phyloP scores from a whole-genome alignment of 192 early-diverging fungal genomes.

The Coemansia sp. region DNA sequence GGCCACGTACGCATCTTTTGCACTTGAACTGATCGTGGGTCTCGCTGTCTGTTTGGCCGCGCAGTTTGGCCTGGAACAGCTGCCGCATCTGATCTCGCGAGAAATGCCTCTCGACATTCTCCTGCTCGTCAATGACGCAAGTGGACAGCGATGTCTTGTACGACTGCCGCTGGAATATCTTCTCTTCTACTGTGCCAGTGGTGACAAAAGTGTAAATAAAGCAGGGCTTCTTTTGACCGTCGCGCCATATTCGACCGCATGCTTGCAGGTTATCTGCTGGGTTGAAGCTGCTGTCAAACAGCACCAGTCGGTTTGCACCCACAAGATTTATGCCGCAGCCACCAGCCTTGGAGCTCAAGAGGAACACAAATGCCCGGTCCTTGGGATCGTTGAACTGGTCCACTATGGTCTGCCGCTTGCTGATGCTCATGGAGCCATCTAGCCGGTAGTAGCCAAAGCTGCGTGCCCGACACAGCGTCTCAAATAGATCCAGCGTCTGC shows the following conservation, averaged over 20 bases:
- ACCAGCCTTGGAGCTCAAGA: slow-evolving; percentile 96
- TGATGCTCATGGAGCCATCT: slow-evolving; percentile 89
- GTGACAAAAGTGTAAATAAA: slow-evolving; percentile 98
- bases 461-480: slow-evolving; percentile 75
- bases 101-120: slow-evolving; percentile 92
- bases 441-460: slow-evolving; percentile 76
- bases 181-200: slow-evolving; percentile 98
- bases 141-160: slow-evolving; percentile 83
- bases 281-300: slow-evolving; percentile 90
- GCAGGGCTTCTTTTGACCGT: slow-evolving; percentile 79
- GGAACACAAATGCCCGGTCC: slow-evolving; percentile 84
- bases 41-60: slow-evolving; percentile 64
- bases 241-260: slow-evolving; percentile 86
- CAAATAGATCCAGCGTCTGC: slow-evolving; percentile 93
- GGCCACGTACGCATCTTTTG: slow-evolving; percentile 79
- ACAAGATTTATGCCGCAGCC: slow-evolving; percentile 98
- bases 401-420: slow-evolving; percentile 92
- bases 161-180: slow-evolving; percentile 94
- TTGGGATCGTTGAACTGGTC: slow-evolving; percentile 95
- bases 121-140: slow-evolving; percentile 93
- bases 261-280: slow-evolving; percentile 97
- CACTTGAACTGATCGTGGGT: slow-evolving; percentile 99
- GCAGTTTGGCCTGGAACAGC: slow-evolving; percentile 79
- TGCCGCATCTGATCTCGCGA: slow-evolving; percentile 83
- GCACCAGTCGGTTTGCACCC: slow-evolving; percentile 92